Base-by-base conservation (phyloP, 805 yeast species). In the Candida nemodendra region DNA sequence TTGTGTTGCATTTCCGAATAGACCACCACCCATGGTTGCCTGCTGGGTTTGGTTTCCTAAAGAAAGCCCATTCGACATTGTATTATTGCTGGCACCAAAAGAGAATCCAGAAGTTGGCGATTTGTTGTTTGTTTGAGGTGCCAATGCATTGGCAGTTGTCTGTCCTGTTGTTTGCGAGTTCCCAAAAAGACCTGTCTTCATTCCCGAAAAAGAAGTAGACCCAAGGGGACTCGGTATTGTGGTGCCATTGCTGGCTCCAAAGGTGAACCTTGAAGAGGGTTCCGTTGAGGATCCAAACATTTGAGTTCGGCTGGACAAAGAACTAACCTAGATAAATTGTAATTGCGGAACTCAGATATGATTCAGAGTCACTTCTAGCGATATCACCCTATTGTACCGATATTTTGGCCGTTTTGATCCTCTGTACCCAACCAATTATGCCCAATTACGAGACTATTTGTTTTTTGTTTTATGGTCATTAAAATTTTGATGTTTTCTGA, bases 31-130 rank as follows among this genome's bases (percentile, higher is more conserved):
- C 38, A 30, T 14, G 34, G 41, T 4, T 37, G 25, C 39, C 35
- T 5, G 44, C 37, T 29, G 50, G 47, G 24, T 7, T 21, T 38
- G 24, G 44, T 51, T 2, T 56, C 34, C 2, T 64, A 56, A 19
- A 60, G 27, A 13, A n/a, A 18, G 11, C 8, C 60, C 6, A 70
- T 66, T 30, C 66, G 53, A 11, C 71, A 7, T 11, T 21, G 24
- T 21, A 32, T 31, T 38, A 34, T 31, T 39, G 34, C 14, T 33
- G 28, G 27, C 33, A 22, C 47, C 48, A 36, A 52, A 41, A 24
- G 44, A 41, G 18, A 46, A 30, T 8, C 42, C 42, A 23, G 36
- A 29, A 7, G 47, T 34, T 6, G 42, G 43, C 4, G 49, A 32
- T n/a, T 36, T 41, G 25, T 54, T 39, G 32, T 48, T 51, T 2